Evolutionary conservation across 495 filamentous ascomycete species (phyloP).

Genomic region (Aspergillus asperescens): DNA sequence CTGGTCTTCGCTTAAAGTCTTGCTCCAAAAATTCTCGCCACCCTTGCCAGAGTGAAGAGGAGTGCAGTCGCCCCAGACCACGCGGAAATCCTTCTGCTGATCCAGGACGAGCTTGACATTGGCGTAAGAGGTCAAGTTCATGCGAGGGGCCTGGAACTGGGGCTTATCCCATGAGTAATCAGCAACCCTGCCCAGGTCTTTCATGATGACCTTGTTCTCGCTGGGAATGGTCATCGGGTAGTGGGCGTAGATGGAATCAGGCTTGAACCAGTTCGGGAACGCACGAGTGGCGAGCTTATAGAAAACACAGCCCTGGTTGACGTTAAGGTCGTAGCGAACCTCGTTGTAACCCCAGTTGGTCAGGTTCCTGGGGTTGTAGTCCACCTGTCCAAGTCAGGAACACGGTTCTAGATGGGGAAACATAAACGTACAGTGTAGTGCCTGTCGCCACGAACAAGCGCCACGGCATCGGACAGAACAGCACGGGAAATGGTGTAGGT

Average conservation of each 20-base stretch:
- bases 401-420: neutral
- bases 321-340: slow-evolving; percentile 63
- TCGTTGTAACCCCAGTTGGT: slow-evolving; percentile 78
- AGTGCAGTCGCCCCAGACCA: slow-evolving; percentile 55
- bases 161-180: slow-evolving; percentile 70
- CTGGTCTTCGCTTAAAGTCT: slow-evolving; percentile 41
- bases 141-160: slow-evolving; percentile 40
- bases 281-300: slow-evolving; percentile 77
- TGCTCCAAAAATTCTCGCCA: slow-evolving; percentile 50
- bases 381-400: slow-evolving; percentile 31
- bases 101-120: slow-evolving; percentile 60
- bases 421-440: slow-evolving; percentile 42
- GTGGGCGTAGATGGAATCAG: slow-evolving; percentile 80
- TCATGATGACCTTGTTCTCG: slow-evolving; percentile 71
- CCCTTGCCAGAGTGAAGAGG: slow-evolving; percentile 50
- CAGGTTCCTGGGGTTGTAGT: slow-evolving; percentile 68
- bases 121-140: slow-evolving; percentile 55
- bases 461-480: slow-evolving; percentile 50
- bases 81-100: slow-evolving; percentile 57
- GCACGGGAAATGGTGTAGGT: slow-evolving; percentile 54
- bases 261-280: slow-evolving; percentile 74
- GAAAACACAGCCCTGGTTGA: slow-evolving; percentile 78
- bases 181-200: slow-evolving; percentile 60
- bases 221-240: slow-evolving; percentile 76
- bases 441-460: slow-evolving; percentile 50